These are phyloP conservation scores for Elsinoe fawcettii DNA, from an alignment of 2,329 filamentous ascomycete genomes.

Conservation along the genomic window DNA sequence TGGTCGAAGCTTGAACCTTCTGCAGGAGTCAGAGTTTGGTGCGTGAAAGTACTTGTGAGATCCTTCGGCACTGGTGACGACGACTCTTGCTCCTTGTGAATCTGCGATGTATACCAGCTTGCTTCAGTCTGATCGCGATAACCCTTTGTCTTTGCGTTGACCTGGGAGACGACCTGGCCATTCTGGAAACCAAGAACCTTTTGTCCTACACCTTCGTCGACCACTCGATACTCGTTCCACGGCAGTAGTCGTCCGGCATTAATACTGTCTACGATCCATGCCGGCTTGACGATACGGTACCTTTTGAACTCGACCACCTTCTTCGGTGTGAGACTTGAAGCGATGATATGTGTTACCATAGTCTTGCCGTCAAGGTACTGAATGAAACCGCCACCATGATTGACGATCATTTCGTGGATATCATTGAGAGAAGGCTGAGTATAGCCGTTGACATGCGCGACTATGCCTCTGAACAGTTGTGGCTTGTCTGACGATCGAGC, in stretches of 20 bases:
- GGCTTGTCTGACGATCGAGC: slow-evolving; percentile 62
- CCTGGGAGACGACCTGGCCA: slow-evolving; percentile 60
- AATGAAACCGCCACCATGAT: slow-evolving; percentile 87
- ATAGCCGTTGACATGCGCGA: slow-evolving; percentile 89
- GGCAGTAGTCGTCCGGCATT: slow-evolving; percentile 70
- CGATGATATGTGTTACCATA: slow-evolving; percentile 90
- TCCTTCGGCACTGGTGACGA: background rate
- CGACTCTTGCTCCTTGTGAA: slow-evolving; percentile 31
- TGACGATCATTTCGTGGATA: slow-evolving; percentile 79
- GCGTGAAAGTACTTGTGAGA: background rate
- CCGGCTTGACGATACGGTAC: slow-evolving; percentile 88
- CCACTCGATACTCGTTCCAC: slow-evolving; percentile 76
- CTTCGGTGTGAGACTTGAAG: slow-evolving; percentile 81
- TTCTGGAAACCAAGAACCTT: slow-evolving; percentile 60
- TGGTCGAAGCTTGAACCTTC: slow-evolving; percentile 21
- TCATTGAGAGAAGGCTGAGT: slow-evolving; percentile 88
- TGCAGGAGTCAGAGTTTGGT: slow-evolving; percentile 27
- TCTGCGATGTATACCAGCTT: slow-evolving; percentile 74
- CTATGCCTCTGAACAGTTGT: slow-evolving; percentile 81
- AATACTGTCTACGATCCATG: slow-evolving; percentile 89
- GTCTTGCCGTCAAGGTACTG: slow-evolving; percentile 96
- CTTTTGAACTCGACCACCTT: slow-evolving; percentile 80
- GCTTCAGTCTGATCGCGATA: slow-evolving; percentile 75
- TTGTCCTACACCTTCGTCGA: slow-evolving; percentile 78
- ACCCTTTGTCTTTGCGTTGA: slow-evolving; percentile 51